Percentiles rank a stretch among this genome's conserved stretches.
Conservation (phyloP, 2,329 filamentous ascomycete species). For the Fusarium irregulare region DNA sequence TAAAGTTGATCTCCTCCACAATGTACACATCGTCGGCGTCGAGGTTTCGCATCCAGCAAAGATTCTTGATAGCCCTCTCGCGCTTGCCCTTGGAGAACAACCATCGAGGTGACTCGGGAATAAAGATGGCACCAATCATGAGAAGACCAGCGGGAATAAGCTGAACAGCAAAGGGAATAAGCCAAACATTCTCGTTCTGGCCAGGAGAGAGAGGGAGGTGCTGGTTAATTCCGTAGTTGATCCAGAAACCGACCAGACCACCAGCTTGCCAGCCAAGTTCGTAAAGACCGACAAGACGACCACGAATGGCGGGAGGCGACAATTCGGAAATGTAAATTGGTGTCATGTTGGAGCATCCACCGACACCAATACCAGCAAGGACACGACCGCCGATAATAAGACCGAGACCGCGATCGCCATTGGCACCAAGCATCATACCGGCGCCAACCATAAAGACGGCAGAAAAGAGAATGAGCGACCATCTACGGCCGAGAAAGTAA, state of each 20-base stretch:
- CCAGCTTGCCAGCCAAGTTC: constrained; percentile 74
- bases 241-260: constrained; percentile 73
- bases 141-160: constrained; percentile 74
- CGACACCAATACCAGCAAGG: constrained; percentile 72
- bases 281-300: constrained; percentile 73
- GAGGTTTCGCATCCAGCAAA: constrained; percentile 74
- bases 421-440: constrained; percentile 77
- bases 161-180: constrained; percentile 74
- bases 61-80: constrained; percentile 67
- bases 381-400: constrained; percentile 71
- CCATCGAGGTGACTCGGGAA: constrained; percentile 76
- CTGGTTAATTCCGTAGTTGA: constrained; percentile 71
- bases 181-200: constrained; percentile 63
- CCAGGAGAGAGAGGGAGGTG: constrained; percentile 57
- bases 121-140: constrained; percentile 67
- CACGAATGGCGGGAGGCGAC: constrained; percentile 71
- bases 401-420: constrained; percentile 70
- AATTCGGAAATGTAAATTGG: constrained; percentile 72
- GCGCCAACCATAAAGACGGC: constrained; percentile 76
- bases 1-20: constrained; percentile 76
- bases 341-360: constrained; percentile 71
- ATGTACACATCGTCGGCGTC: constrained; percentile 71
- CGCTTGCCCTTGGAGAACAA: constrained; percentile 71
- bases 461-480: constrained; percentile 70
- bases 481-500: constrained; percentile 75